Conservation (phyloP, 2,329 filamentous ascomycete genomes). For the Fusarium sp. region DNA sequence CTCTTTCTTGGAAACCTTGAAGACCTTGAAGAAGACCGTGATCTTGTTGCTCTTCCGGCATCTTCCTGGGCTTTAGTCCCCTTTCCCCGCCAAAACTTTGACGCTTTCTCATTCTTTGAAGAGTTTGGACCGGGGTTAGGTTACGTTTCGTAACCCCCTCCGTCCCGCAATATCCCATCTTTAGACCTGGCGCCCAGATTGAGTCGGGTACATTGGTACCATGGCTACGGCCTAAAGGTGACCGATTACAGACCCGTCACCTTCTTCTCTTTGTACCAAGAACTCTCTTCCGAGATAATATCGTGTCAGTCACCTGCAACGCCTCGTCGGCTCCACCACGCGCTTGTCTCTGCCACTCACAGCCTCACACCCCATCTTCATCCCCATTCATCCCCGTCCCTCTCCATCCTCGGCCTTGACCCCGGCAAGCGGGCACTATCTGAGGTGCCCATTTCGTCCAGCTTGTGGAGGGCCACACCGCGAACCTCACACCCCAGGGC, state of each 20-base stretch:
- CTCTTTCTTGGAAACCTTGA: constrained; percentile 2
- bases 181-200: constrained; percentile 40
- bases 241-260: constrained; percentile 37
- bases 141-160: constrained; percentile 45
- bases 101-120: constrained; percentile 33
- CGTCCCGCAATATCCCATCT: constrained; percentile 42
- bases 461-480: constrained; percentile 47
- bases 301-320: constrained; percentile 52
- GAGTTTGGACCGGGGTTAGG: constrained; percentile 39
- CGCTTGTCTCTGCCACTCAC: constrained; percentile 48
- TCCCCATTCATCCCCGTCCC: constrained; percentile 33
- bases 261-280: constrained; percentile 41
- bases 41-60: constrained; percentile 30
- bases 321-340: constrained; percentile 48
- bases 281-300: constrained; percentile 53
- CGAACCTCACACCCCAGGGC: constrained; percentile 43
- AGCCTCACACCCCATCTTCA: constrained; percentile 33
- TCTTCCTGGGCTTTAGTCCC: constrained; percentile 35
- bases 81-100: constrained; percentile 39
- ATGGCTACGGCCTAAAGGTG: not conserved
- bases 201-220: constrained; percentile 32
- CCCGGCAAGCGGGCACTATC: constrained; percentile 48
- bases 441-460: constrained; percentile 32
- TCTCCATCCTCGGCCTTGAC: constrained; percentile 50
- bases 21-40: too few species aligned